Evolutionary conservation across 352 stramenopile genomes (phyloP).

Genomic region (Phytophthora constricta): DNA sequence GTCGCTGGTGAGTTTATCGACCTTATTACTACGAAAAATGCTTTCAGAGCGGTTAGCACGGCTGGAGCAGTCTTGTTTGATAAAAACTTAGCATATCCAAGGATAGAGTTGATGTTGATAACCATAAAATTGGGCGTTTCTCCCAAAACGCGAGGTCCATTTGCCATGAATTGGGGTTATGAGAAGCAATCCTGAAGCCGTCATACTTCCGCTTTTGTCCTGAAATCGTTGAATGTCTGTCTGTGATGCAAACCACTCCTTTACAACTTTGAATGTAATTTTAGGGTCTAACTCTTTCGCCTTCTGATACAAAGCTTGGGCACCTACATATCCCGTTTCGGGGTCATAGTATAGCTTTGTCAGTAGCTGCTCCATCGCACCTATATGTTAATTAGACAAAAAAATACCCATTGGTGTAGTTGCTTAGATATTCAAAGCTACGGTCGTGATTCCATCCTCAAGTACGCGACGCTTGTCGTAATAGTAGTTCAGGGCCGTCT

Average conservation of each 20-base stretch:
- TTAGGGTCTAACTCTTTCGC: constrained; percentile 10
- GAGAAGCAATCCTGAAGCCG: constrained; percentile 3
- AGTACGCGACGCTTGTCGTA: constrained; percentile 13
- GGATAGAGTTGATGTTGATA: constrained; percentile 48
- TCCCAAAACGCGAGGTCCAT: constrained; percentile 40
- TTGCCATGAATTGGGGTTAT: constrained; percentile 36
- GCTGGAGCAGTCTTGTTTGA: constrained; percentile 39
- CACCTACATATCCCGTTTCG: constrained; percentile 26
- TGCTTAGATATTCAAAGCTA: constrained; percentile 31
- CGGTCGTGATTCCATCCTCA: constrained; percentile 33
- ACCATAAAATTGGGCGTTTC: constrained; percentile 33
- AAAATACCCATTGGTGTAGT: constrained; percentile 4
- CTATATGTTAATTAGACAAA: constrained; percentile 7
- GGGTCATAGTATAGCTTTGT: constrained; percentile 32
- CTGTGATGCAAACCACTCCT: constrained; percentile 27
- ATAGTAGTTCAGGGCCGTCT: constrained; percentile 31
- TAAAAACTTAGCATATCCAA: constrained; percentile 49
- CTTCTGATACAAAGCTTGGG: too few species aligned
- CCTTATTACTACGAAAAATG: constrained; percentile 33
- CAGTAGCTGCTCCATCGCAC: constrained; percentile 14
- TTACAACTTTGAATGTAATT: constrained; percentile 33
- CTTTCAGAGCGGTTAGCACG: constrained; percentile 34
- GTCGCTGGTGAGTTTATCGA: constrained; percentile 38
- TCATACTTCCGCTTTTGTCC: constrained; percentile 18
- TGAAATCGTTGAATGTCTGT: constrained; percentile 32